Conservation (phyloP, 768 basidiomycete genomes). For the Glaciozyma antarctica region DNA sequence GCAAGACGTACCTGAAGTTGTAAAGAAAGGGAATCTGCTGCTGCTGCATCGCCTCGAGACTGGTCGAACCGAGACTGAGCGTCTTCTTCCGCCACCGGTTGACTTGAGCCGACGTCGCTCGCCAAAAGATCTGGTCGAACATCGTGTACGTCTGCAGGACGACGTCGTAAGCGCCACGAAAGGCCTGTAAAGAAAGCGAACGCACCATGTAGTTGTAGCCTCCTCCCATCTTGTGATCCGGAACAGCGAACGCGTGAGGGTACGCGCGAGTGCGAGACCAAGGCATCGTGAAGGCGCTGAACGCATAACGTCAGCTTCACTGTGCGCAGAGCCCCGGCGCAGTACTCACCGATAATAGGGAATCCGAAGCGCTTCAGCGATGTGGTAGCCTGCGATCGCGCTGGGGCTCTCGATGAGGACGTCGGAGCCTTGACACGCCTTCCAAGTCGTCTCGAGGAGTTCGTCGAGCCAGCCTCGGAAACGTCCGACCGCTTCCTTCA, state of each 20-base stretch:
- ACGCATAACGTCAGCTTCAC: background rate
- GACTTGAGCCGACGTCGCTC: constrained; percentile 83
- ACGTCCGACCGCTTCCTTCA: constrained; percentile 74
- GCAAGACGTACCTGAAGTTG: constrained; percentile 63
- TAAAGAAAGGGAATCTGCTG: constrained; percentile 97
- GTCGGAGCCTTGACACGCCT: constrained; percentile 83
- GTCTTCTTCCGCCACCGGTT: constrained; percentile 82
- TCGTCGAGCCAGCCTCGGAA: constrained; percentile 99
- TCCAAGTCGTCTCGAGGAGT: constrained; percentile 86
- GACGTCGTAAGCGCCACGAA: background rate
- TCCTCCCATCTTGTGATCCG: constrained; percentile 95
- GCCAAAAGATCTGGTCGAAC: constrained; percentile 98
- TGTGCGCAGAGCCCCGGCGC: background rate
- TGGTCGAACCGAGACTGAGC: constrained; percentile 67
- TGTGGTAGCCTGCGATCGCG: constrained; percentile 94
- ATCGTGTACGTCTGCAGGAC: constrained; percentile 56
- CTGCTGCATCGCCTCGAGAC: constrained; percentile 87
- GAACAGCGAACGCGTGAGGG: constrained; percentile 92
- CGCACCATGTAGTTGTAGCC: constrained; percentile 95
- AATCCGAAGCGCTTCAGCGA: constrained; percentile 84
- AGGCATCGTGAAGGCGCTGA: constrained; percentile 81
- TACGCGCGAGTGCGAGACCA: constrained; percentile 95
- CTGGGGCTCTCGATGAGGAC: constrained; percentile 89
- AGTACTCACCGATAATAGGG: constrained; percentile 64
- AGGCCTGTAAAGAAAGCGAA: background rate